These are phyloP conservation scores for Suillus subaureus DNA, from an alignment of 768 basidiomycete species.

Conservation along the genomic window DNA sequence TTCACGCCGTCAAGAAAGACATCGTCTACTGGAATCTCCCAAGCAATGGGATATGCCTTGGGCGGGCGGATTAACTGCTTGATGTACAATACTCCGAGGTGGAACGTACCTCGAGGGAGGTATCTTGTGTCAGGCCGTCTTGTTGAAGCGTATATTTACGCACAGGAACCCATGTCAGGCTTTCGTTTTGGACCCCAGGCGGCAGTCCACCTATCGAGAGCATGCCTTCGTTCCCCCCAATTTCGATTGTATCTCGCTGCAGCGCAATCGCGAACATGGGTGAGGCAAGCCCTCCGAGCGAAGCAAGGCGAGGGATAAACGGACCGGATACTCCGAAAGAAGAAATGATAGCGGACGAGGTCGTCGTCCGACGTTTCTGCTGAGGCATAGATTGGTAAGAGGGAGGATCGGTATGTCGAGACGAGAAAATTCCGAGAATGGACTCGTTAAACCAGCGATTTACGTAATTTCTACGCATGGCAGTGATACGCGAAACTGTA, in stretches of 20 bases:
- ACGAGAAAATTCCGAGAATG: not conserved
- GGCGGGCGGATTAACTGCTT: not conserved
- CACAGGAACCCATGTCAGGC: conserved; percentile 68
- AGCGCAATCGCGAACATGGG: conserved; percentile 62
- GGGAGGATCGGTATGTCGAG: conserved; percentile 4
- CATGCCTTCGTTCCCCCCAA: conserved; percentile 69
- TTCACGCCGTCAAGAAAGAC: conserved; percentile 69
- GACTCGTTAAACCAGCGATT: conserved; percentile 23
- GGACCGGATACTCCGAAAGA: conserved; percentile 48
- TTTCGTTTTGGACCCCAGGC: conserved; percentile 43
- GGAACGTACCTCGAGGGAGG: conserved; percentile 58
- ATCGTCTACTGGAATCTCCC: conserved; percentile 74
- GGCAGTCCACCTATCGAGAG: conserved; percentile 72
- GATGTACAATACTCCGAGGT: not conserved
- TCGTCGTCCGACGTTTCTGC: conserved; percentile 12
- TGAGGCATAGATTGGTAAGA: conserved; percentile 6
- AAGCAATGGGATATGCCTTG: conserved; percentile 62
- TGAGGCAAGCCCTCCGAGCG: conserved; percentile 35
- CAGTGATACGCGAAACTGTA: conserved; percentile 8
- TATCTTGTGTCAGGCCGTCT: conserved; percentile 58
- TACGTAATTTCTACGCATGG: conserved; percentile 16
- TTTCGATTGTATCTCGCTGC: conserved; percentile 67
- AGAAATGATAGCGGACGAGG: conserved; percentile 35
- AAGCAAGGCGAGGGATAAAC: conserved; percentile 48
- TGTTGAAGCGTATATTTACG: conserved; percentile 52